Base-by-base conservation (phyloP, 805 yeast genomes). In the Saturnispora hagleri region DNA sequence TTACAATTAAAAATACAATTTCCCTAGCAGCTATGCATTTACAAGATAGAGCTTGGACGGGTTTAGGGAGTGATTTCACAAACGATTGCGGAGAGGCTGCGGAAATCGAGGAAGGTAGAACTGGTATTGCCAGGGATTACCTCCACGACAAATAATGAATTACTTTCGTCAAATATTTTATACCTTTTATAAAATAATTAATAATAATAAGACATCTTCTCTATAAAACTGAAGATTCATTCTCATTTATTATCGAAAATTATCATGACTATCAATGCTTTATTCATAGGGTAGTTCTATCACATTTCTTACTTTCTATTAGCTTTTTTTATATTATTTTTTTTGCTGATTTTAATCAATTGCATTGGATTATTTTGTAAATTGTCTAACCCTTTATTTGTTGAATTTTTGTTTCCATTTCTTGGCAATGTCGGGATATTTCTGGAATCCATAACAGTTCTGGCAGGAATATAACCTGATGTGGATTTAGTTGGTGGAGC, bases 101-200 rank as follows among this genome's bases (percentile, higher is more conserved):
- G 0, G 65, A 73, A 0, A 75, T 89, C 0, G 96, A 89, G 62
- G 82, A 84, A 57, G 99, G 99, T 1, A 73, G 84, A 46, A 73
- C 78, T 2, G 99, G 99, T 40, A 79, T 91, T 51, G 99, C 99
- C 2, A 74, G 98, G 58, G 95, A 93, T 2, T 93, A 91, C 44
- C 69, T 20, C 5, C 48, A 44, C 43, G 52, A 50, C 36, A 49
- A 43, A 22, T 20, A 15, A 26, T 22, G 24, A 12, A 41, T 41
- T 41, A 38, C 42, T 18, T 20, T 38, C 42, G 9, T 18, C 22
- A 10, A n/a, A 18, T 38, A 38, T 38, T 38, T 38, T 20, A 17
- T 38, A 38, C 13, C 22, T 18, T 13, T 20, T 38, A 38, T 38
- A 38, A 38, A 38, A 38, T 18, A 20, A 18, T 18, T 7, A 18